Conservation (phyloP, 306 rosid species). For the Benincasa hispida region DNA sequence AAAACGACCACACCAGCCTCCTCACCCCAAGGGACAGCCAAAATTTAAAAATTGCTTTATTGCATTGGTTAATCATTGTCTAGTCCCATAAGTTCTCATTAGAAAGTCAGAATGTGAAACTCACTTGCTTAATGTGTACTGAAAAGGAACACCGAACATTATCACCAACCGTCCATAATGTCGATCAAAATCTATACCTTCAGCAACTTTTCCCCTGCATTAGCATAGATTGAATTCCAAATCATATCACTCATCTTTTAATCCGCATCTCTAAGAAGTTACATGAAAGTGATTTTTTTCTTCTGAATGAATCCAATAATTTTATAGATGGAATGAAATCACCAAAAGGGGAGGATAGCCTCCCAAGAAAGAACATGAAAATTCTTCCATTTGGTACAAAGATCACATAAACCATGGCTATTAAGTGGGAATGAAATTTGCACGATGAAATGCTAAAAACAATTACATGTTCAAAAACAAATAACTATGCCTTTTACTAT, state of each 20-base stretch:
- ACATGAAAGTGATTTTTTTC: background rate
- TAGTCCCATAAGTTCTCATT: background rate
- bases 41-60: background rate
- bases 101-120: constrained; percentile 9
- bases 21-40: background rate
- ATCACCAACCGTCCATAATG: constrained; percentile 85
- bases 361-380: background rate
- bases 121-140: constrained; percentile 90
- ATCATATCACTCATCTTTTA: background rate
- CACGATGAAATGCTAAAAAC: background rate
- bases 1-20: background rate
- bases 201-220: constrained; percentile 84
- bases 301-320: background rate
- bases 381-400: background rate
- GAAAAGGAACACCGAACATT: constrained; percentile 93
- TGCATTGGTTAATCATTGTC: background rate
- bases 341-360: background rate
- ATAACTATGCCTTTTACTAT: background rate
- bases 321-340: background rate
- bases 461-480: background rate
- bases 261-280: background rate
- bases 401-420: background rate
- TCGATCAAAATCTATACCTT: constrained; percentile 88
- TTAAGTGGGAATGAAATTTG: background rate
- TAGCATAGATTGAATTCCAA: background rate